Base-by-base conservation (phyloP, 495 filamentous ascomycete species). In the Hypomontagnella monticulosa region DNA sequence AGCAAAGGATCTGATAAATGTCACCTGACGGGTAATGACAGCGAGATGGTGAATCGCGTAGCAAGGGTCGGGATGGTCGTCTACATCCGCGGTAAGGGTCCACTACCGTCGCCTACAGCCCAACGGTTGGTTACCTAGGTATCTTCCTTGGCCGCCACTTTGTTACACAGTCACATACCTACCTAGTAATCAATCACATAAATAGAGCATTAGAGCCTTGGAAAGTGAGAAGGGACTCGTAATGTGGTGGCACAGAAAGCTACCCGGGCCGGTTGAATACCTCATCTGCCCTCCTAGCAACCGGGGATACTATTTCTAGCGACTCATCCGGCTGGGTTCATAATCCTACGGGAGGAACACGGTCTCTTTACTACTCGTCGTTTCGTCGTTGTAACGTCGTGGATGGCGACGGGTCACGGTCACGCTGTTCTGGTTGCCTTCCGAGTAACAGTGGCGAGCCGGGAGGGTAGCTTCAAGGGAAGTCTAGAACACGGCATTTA, bases 11-110 rank as follows among this genome's bases (percentile, higher is more conserved):
- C 59, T 68, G 40, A 20, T 41, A 68, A 61, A 67, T 57, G 54
- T 72, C 70, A 72, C 70, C 70, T 72, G 70, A 72, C 57, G 36
- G 64, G 34, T 53, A 70, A 42, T 48, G 47, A 50, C 70, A 61
- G 70, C 70, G 70, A 70, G 58, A 69, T 64, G 44, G 41, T 44
- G 47, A 53, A 63, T 51, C 62, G 49, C 41, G 56, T 52, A 61
- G 52, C 66, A 70, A 64, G 70, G 70, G 70, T 72, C 70, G 70
- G 70, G 57, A 70, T 72, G 67, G 62, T 18, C 57, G 41, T 67
- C 46, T 66, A 65, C 63, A 70, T 72, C 70, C 70, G 70, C 70
- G 70, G 62, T 43, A 58, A 38, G 36, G 36, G 57, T 44, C 57
- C 51, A 52, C 63, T 43, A 30, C 27, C 30, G 40, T 49, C 7